Base-by-base conservation (phyloP, 768 basidiomycete species). In the Roridomyces roridus region DNA sequence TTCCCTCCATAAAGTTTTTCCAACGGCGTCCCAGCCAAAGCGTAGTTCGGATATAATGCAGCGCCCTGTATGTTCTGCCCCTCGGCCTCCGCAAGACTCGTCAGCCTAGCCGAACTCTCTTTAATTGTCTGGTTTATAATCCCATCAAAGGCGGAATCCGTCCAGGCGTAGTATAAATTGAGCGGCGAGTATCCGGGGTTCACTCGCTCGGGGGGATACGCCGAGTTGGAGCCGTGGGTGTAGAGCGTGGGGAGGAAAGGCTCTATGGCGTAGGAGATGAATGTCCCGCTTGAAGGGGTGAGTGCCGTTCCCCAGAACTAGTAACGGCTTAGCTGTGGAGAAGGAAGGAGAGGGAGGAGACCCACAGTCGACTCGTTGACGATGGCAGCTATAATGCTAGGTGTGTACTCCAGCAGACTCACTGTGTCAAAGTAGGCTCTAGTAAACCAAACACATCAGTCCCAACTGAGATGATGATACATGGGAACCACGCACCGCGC, bases 211-310 rank as follows among this genome's bases (percentile, higher is more conserved):
- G 77, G 77, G 0, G 81, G 84, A 64, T 77, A 84, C 4, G 83
- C 82, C 10, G 81, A 71, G 2, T 71, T 64, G 18, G 67, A 51
- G 43, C 64, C 73, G 62, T 80, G 76, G 3, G 68, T 72, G 56
- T 79, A 76, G 39, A 81, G 41, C 29, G 63, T 61, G 0, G 80
- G 67, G 1, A 83, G 71, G 73, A 85, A 78, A 0, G 82, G 81
- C 52, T 87, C 83, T 39, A 82, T 74, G 45, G 74, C 77, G 64
- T 85, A 84, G 1, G 76, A 78, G 44, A 79, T 74, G 51, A 75
- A 70, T 18, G 70, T 59, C 23, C 74, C 57, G 28, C 72, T 57
- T 17, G 61, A 63, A 8, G 75, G 68, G 0, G 65, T 62, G 6
- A 77, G 69, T 3, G 47, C 48, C 6, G 57, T 51, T 14, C 83